phyloP scores from a whole-genome alignment of 2,329 filamentous ascomycete genomes.

The Mycosphaerelloides madeirae region DNA sequence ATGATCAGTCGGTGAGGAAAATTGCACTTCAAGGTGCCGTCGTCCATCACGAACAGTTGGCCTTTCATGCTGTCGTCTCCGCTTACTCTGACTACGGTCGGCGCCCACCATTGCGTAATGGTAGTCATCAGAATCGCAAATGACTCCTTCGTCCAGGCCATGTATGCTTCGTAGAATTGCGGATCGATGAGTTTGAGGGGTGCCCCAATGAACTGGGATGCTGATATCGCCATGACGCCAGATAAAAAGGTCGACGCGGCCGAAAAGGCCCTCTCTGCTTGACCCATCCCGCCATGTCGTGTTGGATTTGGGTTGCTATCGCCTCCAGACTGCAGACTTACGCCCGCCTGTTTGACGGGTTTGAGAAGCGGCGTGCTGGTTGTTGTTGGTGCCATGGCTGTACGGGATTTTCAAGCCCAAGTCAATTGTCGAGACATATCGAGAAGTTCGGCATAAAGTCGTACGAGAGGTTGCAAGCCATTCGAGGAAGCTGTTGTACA shows the following conservation, averaged over 20 bases:
- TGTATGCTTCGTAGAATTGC: slow-evolving; percentile 78
- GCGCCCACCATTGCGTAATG: slow-evolving; percentile 83
- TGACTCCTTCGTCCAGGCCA: slow-evolving; percentile 78
- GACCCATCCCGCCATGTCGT: slow-evolving; percentile 44
- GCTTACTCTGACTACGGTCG: slow-evolving; percentile 75
- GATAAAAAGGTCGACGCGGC: slow-evolving; percentile 48
- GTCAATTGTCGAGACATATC: too few species aligned
- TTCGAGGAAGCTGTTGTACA: too few species aligned
- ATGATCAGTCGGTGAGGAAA: slow-evolving; percentile 79
- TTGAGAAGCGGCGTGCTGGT: slow-evolving; percentile 6
- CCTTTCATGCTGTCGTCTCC: slow-evolving; percentile 74
- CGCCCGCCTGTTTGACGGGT: slow-evolving; percentile 32
- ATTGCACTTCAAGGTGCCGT: slow-evolving; percentile 69
- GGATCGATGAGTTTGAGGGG: slow-evolving; percentile 72
- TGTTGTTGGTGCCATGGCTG: background rate
- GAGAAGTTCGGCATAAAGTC: too few species aligned
- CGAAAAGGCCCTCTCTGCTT: slow-evolving; percentile 48
- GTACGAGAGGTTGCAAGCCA: too few species aligned
- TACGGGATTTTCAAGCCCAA: too few species aligned
- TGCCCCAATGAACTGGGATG: slow-evolving; percentile 70
- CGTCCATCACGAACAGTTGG: slow-evolving; percentile 64
- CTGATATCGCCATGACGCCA: slow-evolving; percentile 50
- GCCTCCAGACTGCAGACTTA: slow-evolving; percentile 40
- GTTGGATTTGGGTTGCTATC: slow-evolving; percentile 35
- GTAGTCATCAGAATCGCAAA: slow-evolving; percentile 75